Evolutionary conservation across 164 flowering plant genomes (phyloP).

Genomic region (Berberis thunbergii): DNA sequence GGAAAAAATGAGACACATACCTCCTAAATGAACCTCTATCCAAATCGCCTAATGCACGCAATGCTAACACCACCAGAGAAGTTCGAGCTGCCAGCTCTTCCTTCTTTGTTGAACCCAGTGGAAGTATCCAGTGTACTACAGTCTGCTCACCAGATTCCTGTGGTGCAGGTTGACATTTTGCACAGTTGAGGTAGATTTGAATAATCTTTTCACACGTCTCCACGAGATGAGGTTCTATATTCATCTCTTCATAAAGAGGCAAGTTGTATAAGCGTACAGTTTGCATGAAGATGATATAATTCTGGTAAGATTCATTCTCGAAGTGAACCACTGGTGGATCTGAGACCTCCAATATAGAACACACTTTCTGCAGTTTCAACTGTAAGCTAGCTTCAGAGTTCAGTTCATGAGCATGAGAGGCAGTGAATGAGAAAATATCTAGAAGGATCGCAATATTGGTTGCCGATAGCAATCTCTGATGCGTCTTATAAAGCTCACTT

Average conservation of each 20-base stretch:
- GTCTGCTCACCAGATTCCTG: constrained; percentile 19
- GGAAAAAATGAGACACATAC: constrained; percentile 52
- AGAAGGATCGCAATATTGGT: constrained; percentile 35
- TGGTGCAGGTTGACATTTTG: constrained; percentile 16
- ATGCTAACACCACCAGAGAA: constrained; percentile 48
- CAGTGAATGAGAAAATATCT: constrained; percentile 45
- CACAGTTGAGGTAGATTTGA: constrained; percentile 63
- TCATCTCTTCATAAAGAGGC: constrained; percentile 33
- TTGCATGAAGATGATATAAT: constrained; percentile 54
- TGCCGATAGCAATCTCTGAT: constrained; percentile 34
- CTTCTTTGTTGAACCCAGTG: constrained; percentile 70
- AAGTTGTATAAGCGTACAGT: constrained; percentile 32
- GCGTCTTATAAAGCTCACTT: constrained; percentile 51
- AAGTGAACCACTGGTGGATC: constrained; percentile 88
- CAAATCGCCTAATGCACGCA: constrained; percentile 46
- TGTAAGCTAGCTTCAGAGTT: constrained; percentile 41
- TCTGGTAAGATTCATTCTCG: constrained; percentile 76
- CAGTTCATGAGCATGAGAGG: constrained; percentile 66
- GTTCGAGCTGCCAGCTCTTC: constrained; percentile 88
- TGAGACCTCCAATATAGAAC: constrained; percentile 66
- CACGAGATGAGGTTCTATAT: constrained; percentile 54
- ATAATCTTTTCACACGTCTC: constrained; percentile 51
- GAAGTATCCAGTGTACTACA: constrained; percentile 50
- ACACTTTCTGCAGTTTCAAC: constrained; percentile 61
- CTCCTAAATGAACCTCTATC: constrained; percentile 45